Base-by-base conservation (phyloP, 805 yeast genomes). In the Candida boleticola region DNA sequence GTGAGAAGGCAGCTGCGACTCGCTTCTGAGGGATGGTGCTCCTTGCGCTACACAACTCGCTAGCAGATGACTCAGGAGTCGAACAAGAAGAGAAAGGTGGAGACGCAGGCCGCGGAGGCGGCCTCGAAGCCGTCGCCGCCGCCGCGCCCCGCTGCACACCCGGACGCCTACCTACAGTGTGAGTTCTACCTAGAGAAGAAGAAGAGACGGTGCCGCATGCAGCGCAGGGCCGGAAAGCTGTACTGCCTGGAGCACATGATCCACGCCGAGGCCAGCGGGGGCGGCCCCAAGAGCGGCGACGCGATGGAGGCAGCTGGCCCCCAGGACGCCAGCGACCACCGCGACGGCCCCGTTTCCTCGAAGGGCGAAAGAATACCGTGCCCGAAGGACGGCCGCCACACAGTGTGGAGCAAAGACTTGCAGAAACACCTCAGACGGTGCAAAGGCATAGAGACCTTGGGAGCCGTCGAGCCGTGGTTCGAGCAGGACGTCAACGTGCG, bases 361-460 rank as follows among this genome's bases (percentile, higher is more conserved):
- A n/a, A 48, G 49, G 58, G 48, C 53, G 55, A 55, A 4, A 63
- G 95, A 42, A 73, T 89, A 0, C 78, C 82, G 5, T 89, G 97
- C 62, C 89, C 96, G 0, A 55, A 83, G 22, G 95, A 88, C 58
- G 79, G 83, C 1, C 73, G 77, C 2, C 97, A 89, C 58, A 75
- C 83, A 1, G 80, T 89, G 0, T 83, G 87, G 88, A 68, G 68
- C 37, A 68, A 71, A 33, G 80, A 76, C 40, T 57, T 87, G 32
- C 58, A 66, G 4, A 60, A 53, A 14, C 97, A 89, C 60, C 39
- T 82, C 38, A 66, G 63, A 43, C 80, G 79, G 54, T 89, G 97
- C 58, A 79, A 75, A 47, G 73, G 76, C 17, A 57, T 63, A 35
- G 14, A 9, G 4, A 63, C 52, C 37, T 53, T 33, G 1, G 18